Base-by-base conservation (phyloP, 2,329 filamentous ascomycete genomes). In the Sordariomycetes sp. region DNA sequence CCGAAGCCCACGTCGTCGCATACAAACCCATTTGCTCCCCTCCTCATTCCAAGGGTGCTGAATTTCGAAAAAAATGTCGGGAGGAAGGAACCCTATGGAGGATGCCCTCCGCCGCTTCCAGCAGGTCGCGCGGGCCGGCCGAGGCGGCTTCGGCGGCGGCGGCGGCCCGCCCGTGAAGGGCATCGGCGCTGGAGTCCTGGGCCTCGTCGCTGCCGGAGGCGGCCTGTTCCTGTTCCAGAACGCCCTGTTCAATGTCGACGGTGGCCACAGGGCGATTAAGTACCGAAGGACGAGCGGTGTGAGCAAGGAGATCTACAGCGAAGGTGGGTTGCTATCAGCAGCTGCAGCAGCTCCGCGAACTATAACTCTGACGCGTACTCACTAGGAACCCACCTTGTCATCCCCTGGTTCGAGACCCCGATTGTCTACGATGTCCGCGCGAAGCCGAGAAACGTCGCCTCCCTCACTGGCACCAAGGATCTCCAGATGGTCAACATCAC, bases 401-500 rank as follows among this genome's bases (percentile, higher is more conserved):
- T 99, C 63, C 94, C 94, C 55, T 99, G 94, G 94, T 87, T 99
- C 73, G 94, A 99, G 75, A 96, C 91, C 4, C 90, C 94, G 55
- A 84, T 99, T 71, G 86, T 91, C 65, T 99, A 97, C 78, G 92
- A 99, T 72, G 94, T 99, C 65, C 92, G 94, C 74, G 94, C 94
- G 60, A 96, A 92, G 79, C 94, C 94, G 66, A 86, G 94, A 70
- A 96, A 95, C 68, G 91, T 99, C 65, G 88, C 94, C 63, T 97
- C 94, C 63, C 82, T 99, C 63, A 99, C 94, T 60, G 94, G 94
- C 65, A 99, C 94, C 68, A 99, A 99, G 80, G 94, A 99, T 74
- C 77, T 99, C 74, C 94, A 99, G 78, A 99, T 99, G 94, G 94
- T 97, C 69, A 99, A 99, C 82, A 97, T 99, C 70, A 99, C 92